Evolutionary conservation across 306 rosid genomes (phyloP), one percentile per base, ranked within the genome.

Genomic region (Cucurbita maxima): DNA sequence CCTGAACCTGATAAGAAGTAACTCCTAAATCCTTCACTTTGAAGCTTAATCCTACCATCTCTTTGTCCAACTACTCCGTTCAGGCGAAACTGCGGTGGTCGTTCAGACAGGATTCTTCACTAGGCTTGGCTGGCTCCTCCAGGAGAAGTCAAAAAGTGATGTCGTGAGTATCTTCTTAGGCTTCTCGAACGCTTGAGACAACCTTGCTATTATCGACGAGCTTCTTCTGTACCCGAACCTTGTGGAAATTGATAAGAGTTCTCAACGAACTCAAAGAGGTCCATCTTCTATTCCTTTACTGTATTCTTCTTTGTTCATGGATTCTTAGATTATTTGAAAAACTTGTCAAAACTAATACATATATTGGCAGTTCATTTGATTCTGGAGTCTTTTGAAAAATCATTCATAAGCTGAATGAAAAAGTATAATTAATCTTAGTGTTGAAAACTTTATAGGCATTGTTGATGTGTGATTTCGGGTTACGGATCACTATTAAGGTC

Each of bases 241-340:
- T 77, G 87, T 96, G 18, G 96, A 93, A 40, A 93, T 93, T 2
- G 92, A 90, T 36, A 81, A 44, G 83, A 22, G 96, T 90, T 51
- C 96, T 93, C 75, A 92, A 93, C 64, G 89, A 90, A 60, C 96
- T 90, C 51, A 96, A 93, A 82, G 98, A 93, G 98, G 98, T 93
- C 74, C 38, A 12, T 54, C 0, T 54, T 64, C 1, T 4, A 14
- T 45, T 60, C 13, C 45, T 61, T 38, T 36, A 3, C 25, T 34
- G 3, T 12, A 47, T 2, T 18, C 15, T 53, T 50, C 20, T 72
- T 25, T 25, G 25, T 25, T 3, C 4, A 4, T 0, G 22, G 20
- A 18, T 55, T 19, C 1, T 55, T 57, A 9, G 41, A 30, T 43
- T 4, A 6, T 45, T 47, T 44, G 40, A 40, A 12, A 4, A 58